These are phyloP conservation scores for Sutorius australiensis DNA, from an alignment of 768 basidiomycete genomes.

Conservation along the genomic window DNA sequence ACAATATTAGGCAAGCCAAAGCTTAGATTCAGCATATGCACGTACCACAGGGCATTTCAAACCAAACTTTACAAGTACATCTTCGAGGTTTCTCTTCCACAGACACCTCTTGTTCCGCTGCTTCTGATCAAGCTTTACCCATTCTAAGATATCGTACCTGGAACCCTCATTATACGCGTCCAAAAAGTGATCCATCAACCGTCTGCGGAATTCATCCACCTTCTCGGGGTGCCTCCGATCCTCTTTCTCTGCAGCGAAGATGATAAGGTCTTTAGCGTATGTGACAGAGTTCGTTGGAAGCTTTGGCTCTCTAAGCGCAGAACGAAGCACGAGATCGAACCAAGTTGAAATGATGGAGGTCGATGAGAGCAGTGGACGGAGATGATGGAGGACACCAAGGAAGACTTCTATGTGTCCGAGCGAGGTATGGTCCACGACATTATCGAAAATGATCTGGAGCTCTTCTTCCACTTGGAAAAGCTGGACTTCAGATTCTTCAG, in stretches of 20 bases:
- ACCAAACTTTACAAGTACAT: conserved; percentile 65
- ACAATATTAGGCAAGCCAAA: conserved; percentile 3
- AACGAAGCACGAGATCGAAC: conserved; percentile 79
- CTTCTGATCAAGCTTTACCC: conserved; percentile 60
- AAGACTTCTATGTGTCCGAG: conserved; percentile 63
- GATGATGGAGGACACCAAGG: conserved; percentile 59
- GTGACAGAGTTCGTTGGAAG: conserved; percentile 54
- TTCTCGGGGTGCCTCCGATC: conserved; percentile 45
- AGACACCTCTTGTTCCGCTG: conserved; percentile 55
- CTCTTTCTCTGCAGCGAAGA: conserved; percentile 52
- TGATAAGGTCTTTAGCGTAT: conserved; percentile 70
- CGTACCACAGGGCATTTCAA: conserved; percentile 61
- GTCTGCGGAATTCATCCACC: conserved; percentile 61
- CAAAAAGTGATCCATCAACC: conserved; percentile 68
- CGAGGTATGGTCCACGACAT: conserved; percentile 60
- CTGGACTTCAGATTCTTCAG: conserved; percentile 42
- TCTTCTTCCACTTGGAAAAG: conserved; percentile 60
- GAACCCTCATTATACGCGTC: conserved; percentile 76
- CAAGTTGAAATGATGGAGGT: conserved; percentile 69
- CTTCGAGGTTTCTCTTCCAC: conserved; percentile 81
- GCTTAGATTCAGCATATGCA: conserved; percentile 15
- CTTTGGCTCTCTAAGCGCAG: conserved; percentile 71
- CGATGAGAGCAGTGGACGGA: conserved; percentile 58
- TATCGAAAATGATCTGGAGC: conserved; percentile 58
- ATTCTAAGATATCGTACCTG: conserved; percentile 69